A percentile compares a stretch with the other conserved stretches of the same genome.
These are phyloP conservation scores for Yamadazyma buinensis DNA, from an alignment of 1,139 yeast genomes.

Conservation along the genomic window DNA sequence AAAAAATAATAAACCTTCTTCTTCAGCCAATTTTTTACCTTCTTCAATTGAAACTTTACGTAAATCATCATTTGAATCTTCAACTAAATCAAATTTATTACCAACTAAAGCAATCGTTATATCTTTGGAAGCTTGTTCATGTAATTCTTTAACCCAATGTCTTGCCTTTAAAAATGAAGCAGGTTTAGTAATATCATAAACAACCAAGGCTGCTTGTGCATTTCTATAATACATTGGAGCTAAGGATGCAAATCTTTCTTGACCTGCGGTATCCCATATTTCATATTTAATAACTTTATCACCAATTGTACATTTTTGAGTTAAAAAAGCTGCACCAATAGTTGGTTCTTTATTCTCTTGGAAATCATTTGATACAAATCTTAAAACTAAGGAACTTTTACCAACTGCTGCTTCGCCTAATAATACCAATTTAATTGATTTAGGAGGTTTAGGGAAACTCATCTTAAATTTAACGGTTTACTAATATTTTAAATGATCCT, in stretches of 20 bases:
- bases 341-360: conserved; percentile 97
- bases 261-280: conserved; percentile 99
- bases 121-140: conserved; percentile 89
- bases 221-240: conserved; percentile 98
- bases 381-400: conserved; percentile 83
- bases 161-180: conserved; percentile 98
- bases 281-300: conserved; percentile 91
- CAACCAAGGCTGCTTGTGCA: conserved; percentile 98
- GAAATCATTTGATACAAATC: conserved; percentile 93
- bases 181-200: conserved; percentile 93
- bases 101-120: conserved; percentile 93
- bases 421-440: conserved; percentile 83
- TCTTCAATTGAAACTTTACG: conserved; percentile 87
- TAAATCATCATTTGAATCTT: conserved; percentile 27
- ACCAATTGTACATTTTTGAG: conserved; percentile 91
- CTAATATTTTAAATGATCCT: conserved; percentile 2
- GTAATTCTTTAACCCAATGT: conserved; percentile 96
- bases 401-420: conserved; percentile 99
- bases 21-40: conserved; percentile 69
- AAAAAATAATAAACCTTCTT: conserved; percentile 74
- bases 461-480: conserved; percentile 10
- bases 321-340: conserved; percentile 94
- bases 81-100: conserved; percentile 76
- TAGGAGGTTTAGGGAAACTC: conserved; percentile 47
- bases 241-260: conserved; percentile 91